Evolutionary conservation across 2,329 filamentous ascomycete genomes (phyloP), one percentile per base, ranked within the genome.

Genomic region (Phyllosticta citrichinensis): DNA sequence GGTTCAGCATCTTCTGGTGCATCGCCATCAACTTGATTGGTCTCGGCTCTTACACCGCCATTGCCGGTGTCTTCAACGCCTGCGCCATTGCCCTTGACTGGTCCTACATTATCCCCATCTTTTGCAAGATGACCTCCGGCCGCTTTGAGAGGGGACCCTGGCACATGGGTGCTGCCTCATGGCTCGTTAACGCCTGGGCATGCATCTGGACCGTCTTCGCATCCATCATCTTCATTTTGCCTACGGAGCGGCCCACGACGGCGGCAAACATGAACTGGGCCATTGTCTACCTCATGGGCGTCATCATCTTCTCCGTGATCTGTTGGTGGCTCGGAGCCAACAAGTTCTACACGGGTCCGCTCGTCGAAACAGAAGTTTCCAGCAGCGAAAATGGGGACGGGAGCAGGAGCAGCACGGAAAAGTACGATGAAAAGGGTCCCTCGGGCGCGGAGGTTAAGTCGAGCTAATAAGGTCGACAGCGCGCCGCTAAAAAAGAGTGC

Each of bases 41-140:
- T 52, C 77, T 85, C 5, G 82, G 80, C 53, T 81, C 77, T 27
- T 81, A 81, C 68, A 77, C 78, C 27, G 78, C 79, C 62, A 81
- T 82, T 63, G 65, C 73, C 4, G 80, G 78, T 62, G 77, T 82
- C 57, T 83, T 83, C 73, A 81, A 81, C 67, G 71, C 81, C 52
- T 81, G 77, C 66, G 79, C 80, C 63, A 82, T 82, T 63, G 79
- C 80, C 35, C 74, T 82, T 25, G 79, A 82, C 66, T 80, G 79
- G 77, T 78, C 75, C 57, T 83, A 83, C 72, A 79, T 78, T 70
- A 82, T 83, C 62, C 81, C 81, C 27, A 82, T 83, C 65, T 71
- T 87, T 20, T 88, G 88, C 76, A 86, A 86, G 77, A 77, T 80
- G 30, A 87, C 88, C 76, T 88, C 88, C 64, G 84, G 85, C 14